Conservation (phyloP, 495 filamentous ascomycete species). For the Podospora sp. region DNA sequence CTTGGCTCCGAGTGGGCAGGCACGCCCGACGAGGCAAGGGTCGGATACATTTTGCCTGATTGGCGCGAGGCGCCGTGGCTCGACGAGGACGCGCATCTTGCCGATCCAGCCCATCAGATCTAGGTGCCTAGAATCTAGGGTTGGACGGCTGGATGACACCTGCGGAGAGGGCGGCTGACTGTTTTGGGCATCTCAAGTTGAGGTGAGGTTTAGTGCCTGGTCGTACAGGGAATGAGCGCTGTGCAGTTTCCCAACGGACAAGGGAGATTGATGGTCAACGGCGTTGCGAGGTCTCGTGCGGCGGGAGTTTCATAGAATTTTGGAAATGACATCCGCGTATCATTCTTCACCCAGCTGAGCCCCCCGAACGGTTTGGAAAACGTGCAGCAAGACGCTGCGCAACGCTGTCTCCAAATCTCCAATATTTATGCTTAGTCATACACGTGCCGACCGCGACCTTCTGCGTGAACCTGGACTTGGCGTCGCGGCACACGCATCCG, state of each 20-base stretch:
- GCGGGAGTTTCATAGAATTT: not conserved
- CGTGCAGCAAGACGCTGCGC: not conserved
- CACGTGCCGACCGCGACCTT: conserved; percentile 1
- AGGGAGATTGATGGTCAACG: not conserved
- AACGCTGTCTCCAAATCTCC: conserved; percentile 6
- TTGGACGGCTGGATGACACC: not conserved
- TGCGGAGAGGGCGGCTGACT: not conserved
- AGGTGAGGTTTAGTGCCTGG: not conserved
- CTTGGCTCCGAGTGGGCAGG: conserved; percentile 44
- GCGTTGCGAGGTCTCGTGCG: not conserved
- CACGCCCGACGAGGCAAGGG: conserved; percentile 31
- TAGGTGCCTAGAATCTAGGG: not conserved
- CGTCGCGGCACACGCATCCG: conserved; percentile 8
- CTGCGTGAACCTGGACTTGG: not conserved
- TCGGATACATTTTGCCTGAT: conserved; percentile 45
- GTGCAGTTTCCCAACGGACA: too few species aligned
- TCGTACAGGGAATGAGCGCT: not conserved
- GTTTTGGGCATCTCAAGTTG: not conserved
- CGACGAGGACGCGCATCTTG: conserved; percentile 29
- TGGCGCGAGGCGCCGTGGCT: conserved; percentile 45
- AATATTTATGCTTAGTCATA: conserved; percentile 15
- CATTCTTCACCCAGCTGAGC: not conserved
- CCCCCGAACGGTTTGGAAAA: not conserved
- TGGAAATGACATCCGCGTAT: not conserved
- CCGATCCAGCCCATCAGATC: not conserved